Evolutionary conservation across 495 filamentous ascomycete species (phyloP).

Genomic region (Beverwykella pulmonaria): DNA sequence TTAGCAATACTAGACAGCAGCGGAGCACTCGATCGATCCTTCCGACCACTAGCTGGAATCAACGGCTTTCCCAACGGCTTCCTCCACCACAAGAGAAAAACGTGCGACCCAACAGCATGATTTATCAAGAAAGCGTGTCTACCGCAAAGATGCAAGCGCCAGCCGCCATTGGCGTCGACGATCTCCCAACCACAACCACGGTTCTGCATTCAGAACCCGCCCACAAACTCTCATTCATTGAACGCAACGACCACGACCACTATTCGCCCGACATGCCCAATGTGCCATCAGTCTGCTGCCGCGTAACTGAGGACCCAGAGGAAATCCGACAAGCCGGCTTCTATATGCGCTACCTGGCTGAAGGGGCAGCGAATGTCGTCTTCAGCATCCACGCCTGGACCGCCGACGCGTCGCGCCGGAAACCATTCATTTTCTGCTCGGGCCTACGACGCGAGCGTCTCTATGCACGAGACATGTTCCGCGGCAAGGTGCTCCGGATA

Average conservation of each 20-base stretch:
- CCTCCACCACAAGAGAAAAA: too few species aligned
- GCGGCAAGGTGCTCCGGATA: conserved; percentile 58
- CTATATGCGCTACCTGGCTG: conserved; percentile 53
- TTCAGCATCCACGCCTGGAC: conserved; percentile 50
- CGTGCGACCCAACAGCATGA: not conserved
- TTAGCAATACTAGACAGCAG: too few species aligned
- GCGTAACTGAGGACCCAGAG: not conserved
- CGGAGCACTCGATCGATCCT: too few species aligned
- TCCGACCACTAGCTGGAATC: too few species aligned
- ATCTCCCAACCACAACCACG: not conserved
- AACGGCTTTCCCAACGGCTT: too few species aligned
- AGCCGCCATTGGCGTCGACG: not conserved
- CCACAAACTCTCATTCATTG: not conserved
- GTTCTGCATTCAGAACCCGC: not conserved
- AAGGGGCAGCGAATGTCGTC: conserved; percentile 74
- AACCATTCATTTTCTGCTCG: conserved; percentile 28
- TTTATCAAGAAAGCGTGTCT: not conserved
- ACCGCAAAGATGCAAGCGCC: not conserved
- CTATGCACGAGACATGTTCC: not conserved
- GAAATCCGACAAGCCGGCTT: not conserved
- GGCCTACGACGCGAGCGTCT: not conserved
- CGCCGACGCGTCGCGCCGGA: not conserved
- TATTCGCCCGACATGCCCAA: not conserved
- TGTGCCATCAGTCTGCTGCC: not conserved
- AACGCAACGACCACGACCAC: not conserved